These are phyloP conservation scores for Camellia japonica DNA, from an alignment of 148 eudicot species.

Conservation along the genomic window DNA sequence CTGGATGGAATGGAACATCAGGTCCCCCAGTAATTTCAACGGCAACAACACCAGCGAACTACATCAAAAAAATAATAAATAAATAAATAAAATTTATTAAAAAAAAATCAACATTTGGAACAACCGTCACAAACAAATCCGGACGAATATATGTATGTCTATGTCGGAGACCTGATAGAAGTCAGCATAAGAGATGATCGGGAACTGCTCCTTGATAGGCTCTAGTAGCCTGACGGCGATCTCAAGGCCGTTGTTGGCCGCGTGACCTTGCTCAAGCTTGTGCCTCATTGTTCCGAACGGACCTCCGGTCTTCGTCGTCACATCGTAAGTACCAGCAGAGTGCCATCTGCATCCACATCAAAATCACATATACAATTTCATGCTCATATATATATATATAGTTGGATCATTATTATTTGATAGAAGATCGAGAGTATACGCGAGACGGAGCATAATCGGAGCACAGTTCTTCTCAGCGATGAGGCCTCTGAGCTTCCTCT, in stretches of 20 bases:
- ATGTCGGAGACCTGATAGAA: slow-evolving; percentile 53
- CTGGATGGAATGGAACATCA: slow-evolving; percentile 95
- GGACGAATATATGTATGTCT: too few relatives aligned
- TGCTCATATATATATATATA: too few relatives aligned
- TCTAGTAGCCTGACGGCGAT: slow-evolving; percentile 67
- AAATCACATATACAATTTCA: neutral
- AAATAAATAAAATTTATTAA: neutral
- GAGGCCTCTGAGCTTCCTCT: slow-evolving; percentile 70
- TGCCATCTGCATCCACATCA: slow-evolving; percentile 59
- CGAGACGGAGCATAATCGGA: slow-evolving; percentile 79
- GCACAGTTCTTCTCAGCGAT: slow-evolving; percentile 79
- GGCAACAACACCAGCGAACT: slow-evolving; percentile 95
- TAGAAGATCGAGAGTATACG: slow-evolving; percentile 32
- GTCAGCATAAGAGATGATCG: slow-evolving; percentile 57
- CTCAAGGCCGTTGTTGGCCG: slow-evolving; percentile 70
- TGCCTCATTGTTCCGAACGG: slow-evolving; percentile 88
- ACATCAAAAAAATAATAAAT: neutral
- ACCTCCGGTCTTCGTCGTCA: slow-evolving; percentile 67
- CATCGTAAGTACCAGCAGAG: slow-evolving; percentile 88
- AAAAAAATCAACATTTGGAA: too few relatives aligned
- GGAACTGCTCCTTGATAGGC: slow-evolving; percentile 76
- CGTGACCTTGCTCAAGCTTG: slow-evolving; percentile 56
- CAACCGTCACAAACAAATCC: too few relatives aligned
- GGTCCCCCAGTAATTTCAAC: slow-evolving; percentile 97
- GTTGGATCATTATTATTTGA: too few relatives aligned